Conservation (phyloP, 306 rosid species). For the Cicer arietinum region DNA sequence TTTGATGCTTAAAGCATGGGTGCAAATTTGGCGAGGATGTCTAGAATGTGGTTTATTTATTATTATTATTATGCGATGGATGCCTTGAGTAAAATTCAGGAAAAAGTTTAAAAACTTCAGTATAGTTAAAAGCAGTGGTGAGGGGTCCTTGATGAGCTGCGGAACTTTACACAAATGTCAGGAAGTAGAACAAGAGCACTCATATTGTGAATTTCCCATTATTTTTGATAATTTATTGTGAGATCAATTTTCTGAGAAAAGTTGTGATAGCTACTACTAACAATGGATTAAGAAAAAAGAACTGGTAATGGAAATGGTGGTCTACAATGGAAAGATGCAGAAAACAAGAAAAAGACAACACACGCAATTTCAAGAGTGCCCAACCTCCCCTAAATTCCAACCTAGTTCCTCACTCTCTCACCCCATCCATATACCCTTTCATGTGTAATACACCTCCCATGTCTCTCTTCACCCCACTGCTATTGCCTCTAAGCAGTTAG, state of each 20-base stretch:
- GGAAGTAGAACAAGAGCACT: background rate
- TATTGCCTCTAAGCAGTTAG: background rate
- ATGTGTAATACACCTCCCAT: background rate
- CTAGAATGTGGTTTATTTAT: background rate
- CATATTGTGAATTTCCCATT: background rate
- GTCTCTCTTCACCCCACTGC: background rate
- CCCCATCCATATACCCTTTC: background rate
- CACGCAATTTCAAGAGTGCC: background rate
- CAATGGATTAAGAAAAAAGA: background rate
- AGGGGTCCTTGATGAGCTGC: constrained; percentile 8
- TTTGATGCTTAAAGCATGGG: constrained; percentile 14
- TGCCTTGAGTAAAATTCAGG: background rate
- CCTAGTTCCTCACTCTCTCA: background rate
- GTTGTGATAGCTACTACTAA: too few species aligned
- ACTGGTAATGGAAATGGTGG: background rate
- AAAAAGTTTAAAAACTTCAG: background rate
- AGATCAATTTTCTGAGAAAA: constrained; percentile 3
- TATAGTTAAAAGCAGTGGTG: constrained; percentile 27
- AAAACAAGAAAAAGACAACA: background rate
- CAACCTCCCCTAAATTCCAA: background rate
- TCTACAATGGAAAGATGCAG: background rate
- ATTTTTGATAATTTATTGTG: background rate
- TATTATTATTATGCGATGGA: background rate
- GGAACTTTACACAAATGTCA: background rate
- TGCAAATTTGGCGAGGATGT: constrained; percentile 2